Evolutionary conservation across 768 basidiomycete species (phyloP), one percentile per base, ranked within the genome.

Genomic region (Pulveroboletus ravenelii): DNA sequence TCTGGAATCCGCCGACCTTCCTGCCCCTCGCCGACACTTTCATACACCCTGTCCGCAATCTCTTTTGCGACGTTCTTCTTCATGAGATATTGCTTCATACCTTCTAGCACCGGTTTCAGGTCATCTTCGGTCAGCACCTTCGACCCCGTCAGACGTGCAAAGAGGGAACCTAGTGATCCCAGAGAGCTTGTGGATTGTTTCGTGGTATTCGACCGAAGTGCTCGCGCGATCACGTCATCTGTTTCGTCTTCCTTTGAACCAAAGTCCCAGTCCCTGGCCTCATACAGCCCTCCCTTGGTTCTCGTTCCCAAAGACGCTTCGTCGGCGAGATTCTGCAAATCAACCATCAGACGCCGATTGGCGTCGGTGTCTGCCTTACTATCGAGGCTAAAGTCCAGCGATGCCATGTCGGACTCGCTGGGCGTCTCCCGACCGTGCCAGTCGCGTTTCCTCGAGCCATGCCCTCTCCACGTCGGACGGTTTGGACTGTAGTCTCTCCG

Each of bases 21-120:
- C 89, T 92, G 6, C 96, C 80, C 81, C 62, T 91, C 84, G 1
- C 91, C 92, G n/a, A 99, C 93, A 6, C 89, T 83, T 64, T 95
- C 93, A 61, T 93, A 95, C 10, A 99, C 82, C 67, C 93, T 92
- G 54, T 94, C 92, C 12, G 94, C 78, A 55, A 98, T 97, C 52
- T 94, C 93, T 68, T 83, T 89, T 5, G 96, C 96, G 5, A 99
- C 96, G 62, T 99, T 99, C 76, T 98, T 98, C 72, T 87, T 84
- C 93, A 97, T 97, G 40, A 99, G 75, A 69, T 97, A 95, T 53
- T 94, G 91, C 67, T 95, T 93, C 93, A 98, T 98, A 15, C 84
- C 89, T 45, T 87, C 87, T 40, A 98, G 66, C 1, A 95, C 89
- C 8, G 95, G 95, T 57, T 81, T 80, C 47, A 98, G 68, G 66